Conservation (phyloP, 768 basidiomycete genomes). For the Tricholoma matsutake region DNA sequence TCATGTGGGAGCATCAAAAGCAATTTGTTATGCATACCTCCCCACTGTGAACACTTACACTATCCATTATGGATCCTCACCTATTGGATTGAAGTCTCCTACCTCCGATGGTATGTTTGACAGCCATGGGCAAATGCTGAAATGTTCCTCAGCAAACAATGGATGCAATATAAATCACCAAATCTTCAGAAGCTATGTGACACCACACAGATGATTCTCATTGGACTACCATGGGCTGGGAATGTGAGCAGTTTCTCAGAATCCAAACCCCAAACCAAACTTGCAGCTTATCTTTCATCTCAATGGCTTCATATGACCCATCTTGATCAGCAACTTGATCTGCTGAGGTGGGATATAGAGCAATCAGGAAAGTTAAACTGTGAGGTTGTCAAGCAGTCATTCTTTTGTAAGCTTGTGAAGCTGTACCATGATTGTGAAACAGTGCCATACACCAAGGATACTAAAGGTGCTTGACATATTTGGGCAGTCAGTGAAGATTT, state of each 20-base stretch:
- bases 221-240: not conserved
- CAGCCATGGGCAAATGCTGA: not conserved
- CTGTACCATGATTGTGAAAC: no score
- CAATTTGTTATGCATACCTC: not conserved
- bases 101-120: not conserved
- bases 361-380: no score
- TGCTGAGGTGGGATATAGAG: not conserved
- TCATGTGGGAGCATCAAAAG: no score
- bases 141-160: not conserved
- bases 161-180: not conserved
- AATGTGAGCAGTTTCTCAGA: not conserved
- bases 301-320: not conserved
- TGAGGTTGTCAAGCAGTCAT: no score
- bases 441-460: no score
- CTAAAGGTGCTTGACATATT: not conserved
- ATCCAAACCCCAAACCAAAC: not conserved
- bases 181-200: not conserved
- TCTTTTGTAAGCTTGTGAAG: no score
- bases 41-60: not conserved
- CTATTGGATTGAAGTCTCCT: not conserved
- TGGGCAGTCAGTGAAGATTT: constrained; percentile 3
- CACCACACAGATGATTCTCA: not conserved
- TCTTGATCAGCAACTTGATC: constrained; percentile 2
- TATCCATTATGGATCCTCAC: not conserved
- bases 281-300: not conserved